A percentile compares a stretch with the other conserved stretches of the same genome.
These are phyloP conservation scores for Claviceps pazoutovae DNA, from an alignment of 2,329 filamentous ascomycete species.

Conservation along the genomic window DNA sequence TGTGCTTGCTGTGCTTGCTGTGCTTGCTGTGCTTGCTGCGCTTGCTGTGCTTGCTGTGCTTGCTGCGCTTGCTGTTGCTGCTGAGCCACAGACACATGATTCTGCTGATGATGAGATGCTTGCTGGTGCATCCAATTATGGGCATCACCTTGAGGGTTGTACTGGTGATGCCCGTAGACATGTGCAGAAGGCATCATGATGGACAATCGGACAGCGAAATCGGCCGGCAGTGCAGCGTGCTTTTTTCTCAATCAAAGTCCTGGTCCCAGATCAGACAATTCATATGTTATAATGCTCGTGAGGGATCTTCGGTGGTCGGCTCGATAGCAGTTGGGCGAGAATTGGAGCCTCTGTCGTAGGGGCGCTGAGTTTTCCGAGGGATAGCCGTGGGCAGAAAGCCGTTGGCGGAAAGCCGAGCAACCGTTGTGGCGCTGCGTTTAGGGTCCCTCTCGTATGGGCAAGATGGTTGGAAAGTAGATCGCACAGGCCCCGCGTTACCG, in stretches of 20 bases:
- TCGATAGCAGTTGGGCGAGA: background rate
- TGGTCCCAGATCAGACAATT: background rate
- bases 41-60: too few relatives aligned
- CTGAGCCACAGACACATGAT: conserved; percentile 40
- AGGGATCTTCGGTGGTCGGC: background rate
- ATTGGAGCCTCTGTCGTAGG: background rate
- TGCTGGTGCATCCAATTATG: conserved; percentile 56
- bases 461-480: background rate
- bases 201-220: conserved; percentile 6
- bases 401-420: background rate
- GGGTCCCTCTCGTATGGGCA: background rate
- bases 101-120: conserved; percentile 42
- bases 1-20: too few relatives aligned
- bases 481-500: background rate
- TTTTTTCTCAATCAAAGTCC: background rate
- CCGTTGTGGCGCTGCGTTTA: background rate
- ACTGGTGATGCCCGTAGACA: conserved; percentile 55
- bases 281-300: background rate
- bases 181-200: conserved; percentile 50
- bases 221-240: background rate
- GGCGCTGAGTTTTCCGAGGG: background rate
- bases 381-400: background rate
- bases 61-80: conserved; percentile 24
- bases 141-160: conserved; percentile 46
- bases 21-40: too few relatives aligned